Evolutionary conservation across 371 early-diverging fungal species (phyloP).

Genomic region (Syncephalastrum monosporum): DNA sequence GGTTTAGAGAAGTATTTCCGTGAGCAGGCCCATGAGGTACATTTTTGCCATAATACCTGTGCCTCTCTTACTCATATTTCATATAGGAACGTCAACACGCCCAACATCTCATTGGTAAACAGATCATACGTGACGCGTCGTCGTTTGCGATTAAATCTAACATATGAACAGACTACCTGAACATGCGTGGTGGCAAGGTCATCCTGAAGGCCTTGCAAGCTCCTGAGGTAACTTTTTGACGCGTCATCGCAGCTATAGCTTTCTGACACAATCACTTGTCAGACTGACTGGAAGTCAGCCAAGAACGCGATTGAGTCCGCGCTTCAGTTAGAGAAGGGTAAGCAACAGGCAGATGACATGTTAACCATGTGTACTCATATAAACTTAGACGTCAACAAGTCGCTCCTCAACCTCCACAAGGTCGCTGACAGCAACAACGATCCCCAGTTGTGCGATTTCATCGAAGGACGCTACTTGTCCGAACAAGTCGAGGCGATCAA

Average conservation of each 20-base stretch:
- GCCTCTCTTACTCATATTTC: neutral
- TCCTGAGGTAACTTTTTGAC: conserved; percentile 37
- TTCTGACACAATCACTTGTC: conserved; percentile 2
- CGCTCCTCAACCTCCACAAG: conserved; percentile 65
- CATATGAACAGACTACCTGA: conserved; percentile 41
- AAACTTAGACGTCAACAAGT: conserved; percentile 63
- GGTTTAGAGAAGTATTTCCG: conserved; percentile 63
- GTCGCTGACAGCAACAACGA: conserved; percentile 60
- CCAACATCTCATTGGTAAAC: conserved; percentile 46
- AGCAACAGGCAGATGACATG: conserved; percentile 1
- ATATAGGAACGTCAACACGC: conserved; percentile 60
- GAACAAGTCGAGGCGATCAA: conserved; percentile 74
- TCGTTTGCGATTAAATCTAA: neutral
- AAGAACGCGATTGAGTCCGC: conserved; percentile 66
- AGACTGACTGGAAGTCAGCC: conserved; percentile 65
- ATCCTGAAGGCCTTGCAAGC: conserved; percentile 49
- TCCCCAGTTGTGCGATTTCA: conserved; percentile 69
- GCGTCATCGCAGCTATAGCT: neutral
- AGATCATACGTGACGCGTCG: neutral
- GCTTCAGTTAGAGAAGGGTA: conserved; percentile 67
- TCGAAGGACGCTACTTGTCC: conserved; percentile 59
- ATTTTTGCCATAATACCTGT: conserved; percentile 1
- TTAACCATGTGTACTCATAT: neutral
- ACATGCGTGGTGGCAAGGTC: conserved; percentile 57
- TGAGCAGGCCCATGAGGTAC: conserved; percentile 52